Base-by-base conservation (phyloP, 352 stramenopile species). In the Globisporangium mamillatum region DNA sequence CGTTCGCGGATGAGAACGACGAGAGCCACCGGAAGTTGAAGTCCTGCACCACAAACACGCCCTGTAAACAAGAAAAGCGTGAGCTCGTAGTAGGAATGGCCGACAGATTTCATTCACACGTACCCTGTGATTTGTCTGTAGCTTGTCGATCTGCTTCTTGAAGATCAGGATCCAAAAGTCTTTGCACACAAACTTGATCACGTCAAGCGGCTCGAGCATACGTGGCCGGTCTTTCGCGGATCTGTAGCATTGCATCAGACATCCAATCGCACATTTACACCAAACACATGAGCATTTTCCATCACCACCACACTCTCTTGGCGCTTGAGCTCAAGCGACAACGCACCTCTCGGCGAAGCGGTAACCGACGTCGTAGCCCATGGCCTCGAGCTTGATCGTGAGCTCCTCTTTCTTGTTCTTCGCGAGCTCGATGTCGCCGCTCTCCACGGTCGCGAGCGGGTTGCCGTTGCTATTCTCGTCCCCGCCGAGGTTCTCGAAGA, bases 131-230 rank as follows among this genome's bases (percentile, higher is more conserved):
- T 99, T 99, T 25, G 97, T 99, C 84, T 99, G 96, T 38, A 99
- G 79, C 81, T 99, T 99, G 77, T 99, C 96, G 76, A 99, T 98
- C 78, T 99, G 93, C 75, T 99, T 99, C 65, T 97, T 93, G 75
- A 99, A 99, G 57, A 99, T 93, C 61, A 97, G 80, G 70, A 94
- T 97, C 97, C 97, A 99, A 66, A 99, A 96, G 77, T 99, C 96
- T 76, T 99, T 99, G 82, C 97, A 99, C 38, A 99, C 76, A 75
- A 99, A 99, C 82, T 99, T 99, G 73, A 99, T 97, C 63, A 98
- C 93, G 65, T 99, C 96, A 59, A 99, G 82, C 53, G 91, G 87
- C 72, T 97, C 90, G 27, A 86, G 69, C 84, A 96, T 93, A 38
- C 89, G 87, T 53, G 89, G 75, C 5, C 86, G 81, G 55, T 96